These are phyloP conservation scores for Trichoderma virens DNA, from an alignment of 495 filamentous ascomycete species.

Conservation along the genomic window DNA sequence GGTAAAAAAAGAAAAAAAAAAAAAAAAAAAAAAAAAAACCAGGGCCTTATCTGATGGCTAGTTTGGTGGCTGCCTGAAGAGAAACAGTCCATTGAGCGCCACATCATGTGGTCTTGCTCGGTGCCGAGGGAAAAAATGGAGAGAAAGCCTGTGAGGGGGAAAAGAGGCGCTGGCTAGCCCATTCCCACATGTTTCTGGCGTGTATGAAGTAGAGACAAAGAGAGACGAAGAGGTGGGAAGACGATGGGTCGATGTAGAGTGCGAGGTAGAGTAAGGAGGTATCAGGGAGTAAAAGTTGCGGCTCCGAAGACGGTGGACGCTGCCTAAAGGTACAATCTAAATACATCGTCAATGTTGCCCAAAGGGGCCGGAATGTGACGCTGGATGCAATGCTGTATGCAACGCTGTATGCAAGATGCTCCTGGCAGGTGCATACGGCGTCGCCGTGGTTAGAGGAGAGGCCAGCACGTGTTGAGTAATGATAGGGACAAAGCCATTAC, in stretches of 20 bases:
- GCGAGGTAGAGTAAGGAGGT: neutral
- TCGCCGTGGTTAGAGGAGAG: conserved; percentile 8
- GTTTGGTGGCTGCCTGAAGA: neutral
- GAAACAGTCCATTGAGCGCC: neutral
- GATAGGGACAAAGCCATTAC: neutral
- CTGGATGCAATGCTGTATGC: neutral
- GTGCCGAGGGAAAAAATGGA: neutral
- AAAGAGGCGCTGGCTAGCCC: neutral
- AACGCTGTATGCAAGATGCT: conserved; percentile 8
- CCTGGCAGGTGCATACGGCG: conserved; percentile 9
- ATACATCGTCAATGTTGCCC: neutral
- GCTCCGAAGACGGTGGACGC: neutral
- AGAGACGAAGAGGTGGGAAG: neutral
- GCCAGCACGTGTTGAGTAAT: conserved; percentile 1
- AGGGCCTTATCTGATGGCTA: neutral
- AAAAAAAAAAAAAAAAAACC: neutral
- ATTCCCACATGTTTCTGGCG: neutral
- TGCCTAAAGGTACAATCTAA: conserved; percentile 4
- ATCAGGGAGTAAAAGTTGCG: neutral
- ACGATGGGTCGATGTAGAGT: neutral
- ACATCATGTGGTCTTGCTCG: neutral
- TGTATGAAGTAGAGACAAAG: neutral
- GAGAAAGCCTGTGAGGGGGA: neutral
- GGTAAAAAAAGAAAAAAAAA: too few species aligned
- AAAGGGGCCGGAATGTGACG: neutral